Evolutionary conservation across 495 filamentous ascomycete genomes (phyloP), one percentile per base, ranked within the genome.

Genomic region (Pseudotulostoma volvatum): DNA sequence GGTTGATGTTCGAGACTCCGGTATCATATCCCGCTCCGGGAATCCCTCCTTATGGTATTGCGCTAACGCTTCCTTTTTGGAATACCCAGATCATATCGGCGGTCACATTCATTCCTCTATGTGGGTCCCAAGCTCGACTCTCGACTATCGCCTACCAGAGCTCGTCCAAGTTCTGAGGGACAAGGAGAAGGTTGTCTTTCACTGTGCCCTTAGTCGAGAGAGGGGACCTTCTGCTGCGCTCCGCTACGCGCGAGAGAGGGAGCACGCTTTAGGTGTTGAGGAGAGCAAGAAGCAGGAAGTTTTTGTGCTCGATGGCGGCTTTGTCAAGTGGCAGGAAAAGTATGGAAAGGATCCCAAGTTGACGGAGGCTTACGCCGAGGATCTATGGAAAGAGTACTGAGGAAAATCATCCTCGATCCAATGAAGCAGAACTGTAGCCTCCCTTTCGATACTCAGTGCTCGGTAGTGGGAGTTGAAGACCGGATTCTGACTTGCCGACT

Each of bases 201-300:
- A 97, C 60, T 97, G 90, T 59, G 79, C 82, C n/a, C 62, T 96
- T 20, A 84, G 79, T 45, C 90, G 96, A 63, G 80, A 90, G 60
- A 71, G 90, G 13, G 64, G 64, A 0, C 64, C 64, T 1, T 62
- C 61, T 34, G 61, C 64, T 7, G 62, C 64, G 3, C 47, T 67
- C 9, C 56, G 56, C 2, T 66, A 68, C 45, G 52, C 51, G 0
- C 60, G 64, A 4, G 59, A 64, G 45, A 59, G 61, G 0, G 60
- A 63, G 38, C 45, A 51, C 4, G 36, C 42, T 7, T 43, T 61
- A 13, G 55, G 61, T 7, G 32, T 36, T 0, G 55, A 59, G 9
- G 61, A 59, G 16, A 55, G 49, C 38, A 59, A 56, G 40, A 60
- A 63, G 40, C 83, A 88, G 57, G 67, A 80, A 56, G 79, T 96